These are phyloP conservation scores for Aspergillus quadricinctus DNA, from an alignment of 2,329 filamentous ascomycete species.

Conservation along the genomic window DNA sequence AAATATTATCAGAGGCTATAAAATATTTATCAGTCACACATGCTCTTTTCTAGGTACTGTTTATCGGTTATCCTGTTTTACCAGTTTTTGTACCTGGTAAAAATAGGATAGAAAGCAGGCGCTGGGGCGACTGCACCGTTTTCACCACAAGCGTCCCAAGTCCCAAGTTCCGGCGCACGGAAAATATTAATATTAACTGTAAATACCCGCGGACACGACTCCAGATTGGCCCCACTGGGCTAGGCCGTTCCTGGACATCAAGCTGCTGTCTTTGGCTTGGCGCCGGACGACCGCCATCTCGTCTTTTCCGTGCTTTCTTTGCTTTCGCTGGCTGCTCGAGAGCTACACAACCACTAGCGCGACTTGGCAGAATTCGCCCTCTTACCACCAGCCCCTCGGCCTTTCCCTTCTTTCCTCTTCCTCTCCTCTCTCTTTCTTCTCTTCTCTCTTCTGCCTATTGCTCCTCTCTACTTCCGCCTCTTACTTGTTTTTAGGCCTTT, in stretches of 20 bases:
- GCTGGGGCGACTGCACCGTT: conserved; percentile 4
- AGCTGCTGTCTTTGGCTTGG: conserved; percentile 21
- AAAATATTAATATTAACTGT: conserved; percentile 26
- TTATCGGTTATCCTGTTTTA: not conserved
- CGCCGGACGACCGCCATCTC: conserved; percentile 23
- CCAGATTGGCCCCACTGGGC: conserved; percentile 22
- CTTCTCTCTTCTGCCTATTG: conserved; percentile 9
- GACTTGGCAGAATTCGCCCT: conserved; percentile 29
- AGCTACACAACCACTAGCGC: conserved; percentile 35
- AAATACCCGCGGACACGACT: conserved; percentile 24
- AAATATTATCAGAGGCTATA: not conserved
- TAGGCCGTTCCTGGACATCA: conserved; percentile 25
- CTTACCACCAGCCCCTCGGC: conserved; percentile 30
- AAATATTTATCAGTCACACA: not conserved
- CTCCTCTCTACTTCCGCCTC: conserved; percentile 8
- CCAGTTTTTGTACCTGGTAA: not conserved
- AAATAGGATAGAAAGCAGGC: not conserved
- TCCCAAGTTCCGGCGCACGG: conserved; percentile 13
- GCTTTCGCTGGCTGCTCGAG: conserved; percentile 23
- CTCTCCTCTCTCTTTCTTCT: conserved; percentile 7
- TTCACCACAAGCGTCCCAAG: conserved; percentile 1
- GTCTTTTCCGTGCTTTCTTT: conserved; percentile 21
- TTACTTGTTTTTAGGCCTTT: conserved; percentile 4
- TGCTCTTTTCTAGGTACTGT: not conserved
- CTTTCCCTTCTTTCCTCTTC: conserved; percentile 14